Base-by-base conservation (phyloP, 2,329 filamentous ascomycete species). In the Diplodia seriata region DNA sequence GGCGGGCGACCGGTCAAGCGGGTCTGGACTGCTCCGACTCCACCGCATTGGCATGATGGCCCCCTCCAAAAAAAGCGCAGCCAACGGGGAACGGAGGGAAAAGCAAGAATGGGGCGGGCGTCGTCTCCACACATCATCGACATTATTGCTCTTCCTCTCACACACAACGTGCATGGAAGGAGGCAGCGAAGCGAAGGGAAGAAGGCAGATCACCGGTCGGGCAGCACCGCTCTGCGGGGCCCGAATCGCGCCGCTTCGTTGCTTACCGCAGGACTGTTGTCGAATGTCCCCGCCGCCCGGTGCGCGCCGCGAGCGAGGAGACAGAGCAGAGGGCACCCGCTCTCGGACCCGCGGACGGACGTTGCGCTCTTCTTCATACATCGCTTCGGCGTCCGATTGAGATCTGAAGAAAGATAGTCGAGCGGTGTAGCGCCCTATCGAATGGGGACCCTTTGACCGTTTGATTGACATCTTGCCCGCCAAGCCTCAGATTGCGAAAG, bases 361-460 rank as follows among this genome's bases (percentile, higher is more conserved):
- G 43, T 9, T 47, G 43, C 43, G 43, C 15, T n/a, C 43, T 20
- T 47, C 18, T 47, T 47, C 20, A 12, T 20, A 8, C 18, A 47
- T 47, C 43, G 43, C 43, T 20, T 47, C 11, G 23, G 23, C n/a
- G 18, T 20, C n/a, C 43, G 43, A 47, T 47, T 36, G 43, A 47
- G 43, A 47, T 47, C 43, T 20, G 43, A 47, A n/a, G 43, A 47
- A 47, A 47, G 43, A 47, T 47, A 47, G 43, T 47, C 43, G 43
- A 47, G 43, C 43, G 43, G 43, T 47, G 43, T 47, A 15, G 43
- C 43, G 18, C 18, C 14, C 15, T 43, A 15, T 15, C 15, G 40
- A 11, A 36, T 36, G 33, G 33, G 18, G 43, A 47, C 43, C 43
- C 43, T n/a, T 47, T 47, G 43, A 47, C 43, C 43, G 43, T 47